These are phyloP conservation scores for Malassezia globosa DNA, from an alignment of 1,284 basidiomycete species.

Conservation along the genomic window DNA sequence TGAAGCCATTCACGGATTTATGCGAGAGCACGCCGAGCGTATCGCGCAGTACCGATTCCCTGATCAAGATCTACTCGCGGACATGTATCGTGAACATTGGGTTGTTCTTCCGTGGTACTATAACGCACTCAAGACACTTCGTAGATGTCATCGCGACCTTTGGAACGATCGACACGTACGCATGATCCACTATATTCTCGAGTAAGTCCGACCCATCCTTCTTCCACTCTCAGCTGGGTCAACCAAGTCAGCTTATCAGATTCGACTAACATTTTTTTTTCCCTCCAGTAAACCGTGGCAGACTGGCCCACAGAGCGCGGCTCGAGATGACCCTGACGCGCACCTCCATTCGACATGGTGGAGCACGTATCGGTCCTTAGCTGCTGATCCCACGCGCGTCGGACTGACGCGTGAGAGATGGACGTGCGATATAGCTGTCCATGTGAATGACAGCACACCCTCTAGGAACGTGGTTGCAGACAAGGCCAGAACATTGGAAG, in stretches of 20 bases:
- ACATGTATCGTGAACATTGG: constrained; percentile 55
- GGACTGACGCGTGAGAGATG: constrained; percentile 5
- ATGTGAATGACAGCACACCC: constrained; percentile 8
- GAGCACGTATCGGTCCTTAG: constrained; percentile 18
- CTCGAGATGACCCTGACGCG: constrained; percentile 19
- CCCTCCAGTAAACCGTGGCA: constrained; percentile 31
- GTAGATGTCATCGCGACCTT: constrained; percentile 57
- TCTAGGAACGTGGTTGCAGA: no score
- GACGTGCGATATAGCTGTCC: neutral
- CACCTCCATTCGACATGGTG: constrained; percentile 37
- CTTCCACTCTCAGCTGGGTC: neutral
- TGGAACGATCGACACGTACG: constrained; percentile 67
- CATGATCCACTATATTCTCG: constrained; percentile 40
- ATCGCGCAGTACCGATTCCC: constrained; percentile 68
- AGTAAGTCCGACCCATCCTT: constrained; percentile 8
- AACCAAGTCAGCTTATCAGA: no score
- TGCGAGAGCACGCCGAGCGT: constrained; percentile 54
- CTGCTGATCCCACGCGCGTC: neutral
- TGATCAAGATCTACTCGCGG: constrained; percentile 81
- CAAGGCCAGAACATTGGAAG: no score
- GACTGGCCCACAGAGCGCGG: constrained; percentile 16
- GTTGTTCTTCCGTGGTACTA: constrained; percentile 67
- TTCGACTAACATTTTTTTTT: no score
- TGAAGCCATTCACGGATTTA: constrained; percentile 48
- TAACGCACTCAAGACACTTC: constrained; percentile 72